Percentiles rank a stretch among this genome's conserved stretches.
These are phyloP conservation scores for Pichia scutulata DNA, from an alignment of 805 yeast genomes.

Conservation along the genomic window DNA sequence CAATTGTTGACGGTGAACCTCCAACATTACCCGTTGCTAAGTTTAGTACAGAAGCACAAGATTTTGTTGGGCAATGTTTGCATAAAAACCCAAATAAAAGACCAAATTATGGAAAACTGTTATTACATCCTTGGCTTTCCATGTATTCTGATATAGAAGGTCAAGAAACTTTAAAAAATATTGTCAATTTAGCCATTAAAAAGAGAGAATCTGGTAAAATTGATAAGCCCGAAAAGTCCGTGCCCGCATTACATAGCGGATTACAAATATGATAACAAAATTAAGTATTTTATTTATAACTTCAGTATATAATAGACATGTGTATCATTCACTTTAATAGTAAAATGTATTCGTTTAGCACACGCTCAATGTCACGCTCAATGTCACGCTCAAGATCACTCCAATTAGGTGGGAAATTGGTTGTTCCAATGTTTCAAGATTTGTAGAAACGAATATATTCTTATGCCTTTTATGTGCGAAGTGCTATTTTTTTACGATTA, in stretches of 20 bases:
- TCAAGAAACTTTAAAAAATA: slow-evolving; percentile 20
- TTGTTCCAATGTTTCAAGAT: too few relatives aligned
- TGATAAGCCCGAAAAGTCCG: neutral
- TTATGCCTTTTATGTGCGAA: too few relatives aligned
- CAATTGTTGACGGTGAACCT: slow-evolving; percentile 93
- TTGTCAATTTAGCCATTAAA: slow-evolving; percentile 23
- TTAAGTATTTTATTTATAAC: too few relatives aligned
- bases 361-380: too few relatives aligned
- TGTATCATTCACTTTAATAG: too few relatives aligned
- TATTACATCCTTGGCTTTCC: slow-evolving; percentile 79
- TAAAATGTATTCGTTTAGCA: too few relatives aligned
- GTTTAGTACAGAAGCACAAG: slow-evolving; percentile 70
- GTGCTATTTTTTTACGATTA: too few relatives aligned
- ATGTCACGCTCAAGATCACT: too few relatives aligned
- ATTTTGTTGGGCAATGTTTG: slow-evolving; percentile 70
- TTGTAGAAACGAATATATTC: too few relatives aligned
- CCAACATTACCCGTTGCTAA: slow-evolving; percentile 61
- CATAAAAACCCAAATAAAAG: slow-evolving; percentile 74
- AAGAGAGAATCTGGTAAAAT: slow-evolving; percentile 2
- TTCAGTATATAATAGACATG: too few relatives aligned
- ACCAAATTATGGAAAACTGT: slow-evolving; percentile 69
- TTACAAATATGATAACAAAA: neutral
- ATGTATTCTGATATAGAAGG: slow-evolving; percentile 35
- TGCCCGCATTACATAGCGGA: slow-evolving; percentile 6
- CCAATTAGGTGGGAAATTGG: too few relatives aligned